Percentiles rank a stretch among this genome's conserved stretches.
These are phyloP conservation scores for Vaccinium macrocarpon DNA, from an alignment of 148 eudicot genomes.

Conservation along the genomic window DNA sequence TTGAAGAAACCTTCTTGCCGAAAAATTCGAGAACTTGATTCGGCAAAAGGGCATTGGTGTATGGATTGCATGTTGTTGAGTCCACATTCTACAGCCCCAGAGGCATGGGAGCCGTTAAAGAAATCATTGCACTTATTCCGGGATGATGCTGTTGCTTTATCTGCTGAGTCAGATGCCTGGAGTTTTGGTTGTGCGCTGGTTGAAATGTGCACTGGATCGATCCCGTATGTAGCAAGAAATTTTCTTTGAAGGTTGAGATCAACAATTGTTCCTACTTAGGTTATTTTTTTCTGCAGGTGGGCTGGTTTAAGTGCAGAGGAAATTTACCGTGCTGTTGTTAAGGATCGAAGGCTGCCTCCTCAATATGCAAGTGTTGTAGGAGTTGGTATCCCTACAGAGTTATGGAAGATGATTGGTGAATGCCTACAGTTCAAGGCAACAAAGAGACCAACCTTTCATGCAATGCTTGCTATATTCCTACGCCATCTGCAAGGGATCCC, in stretches of 20 bases:
- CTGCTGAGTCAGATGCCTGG: slow-evolving; percentile 93
- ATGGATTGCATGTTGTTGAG: slow-evolving; percentile 93
- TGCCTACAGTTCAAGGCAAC: slow-evolving; percentile 86
- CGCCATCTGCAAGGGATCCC: slow-evolving; percentile 89
- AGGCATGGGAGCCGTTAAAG: slow-evolving; percentile 92
- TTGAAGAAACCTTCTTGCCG: slow-evolving; percentile 77
- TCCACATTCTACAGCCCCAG: slow-evolving; percentile 93
- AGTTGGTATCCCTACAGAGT: slow-evolving; percentile 85
- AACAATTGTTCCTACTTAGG: not conserved
- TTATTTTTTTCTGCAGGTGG: slow-evolving; percentile 60
- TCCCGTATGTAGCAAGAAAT: slow-evolving; percentile 57
- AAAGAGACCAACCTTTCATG: slow-evolving; percentile 78
- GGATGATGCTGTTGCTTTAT: slow-evolving; percentile 88
- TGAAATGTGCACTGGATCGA: slow-evolving; percentile 95
- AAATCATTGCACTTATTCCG: slow-evolving; percentile 72
- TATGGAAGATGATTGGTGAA: slow-evolving; percentile 98
- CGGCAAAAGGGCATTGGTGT: slow-evolving; percentile 74
- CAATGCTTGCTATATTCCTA: slow-evolving; percentile 77
- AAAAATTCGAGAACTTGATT: slow-evolving; percentile 72
- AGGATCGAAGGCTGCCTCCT: slow-evolving; percentile 79
- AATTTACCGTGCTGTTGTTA: slow-evolving; percentile 79
- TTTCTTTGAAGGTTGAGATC: slow-evolving; percentile 11
- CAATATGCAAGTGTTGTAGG: slow-evolving; percentile 94
- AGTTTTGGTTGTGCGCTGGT: slow-evolving; percentile 96
- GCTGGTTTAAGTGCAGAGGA: slow-evolving; percentile 86